These are phyloP conservation scores for Coemansia sp. DNA, from an alignment of 192 early-diverging fungal species.

Conservation along the genomic window DNA sequence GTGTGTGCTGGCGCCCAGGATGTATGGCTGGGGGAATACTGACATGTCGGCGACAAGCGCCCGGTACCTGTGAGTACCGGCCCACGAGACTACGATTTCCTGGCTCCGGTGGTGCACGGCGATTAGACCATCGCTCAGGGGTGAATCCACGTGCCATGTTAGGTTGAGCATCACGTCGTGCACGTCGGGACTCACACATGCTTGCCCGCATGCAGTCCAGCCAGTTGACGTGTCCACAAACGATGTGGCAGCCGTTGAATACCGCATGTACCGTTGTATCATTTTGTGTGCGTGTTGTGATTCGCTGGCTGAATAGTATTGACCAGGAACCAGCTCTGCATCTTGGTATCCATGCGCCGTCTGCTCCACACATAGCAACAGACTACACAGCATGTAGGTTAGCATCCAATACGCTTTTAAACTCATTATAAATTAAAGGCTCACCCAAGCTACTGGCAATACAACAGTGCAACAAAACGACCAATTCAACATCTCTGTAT, in stretches of 20 bases:
- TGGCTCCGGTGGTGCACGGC: conserved; percentile 24
- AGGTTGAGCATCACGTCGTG: conserved; percentile 35
- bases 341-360: conserved; percentile 13
- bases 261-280: conserved; percentile 50
- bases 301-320: conserved; percentile 27
- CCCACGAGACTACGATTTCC: conserved; percentile 46
- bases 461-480: no score
- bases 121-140: conserved; percentile 42
- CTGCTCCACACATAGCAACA: not conserved
- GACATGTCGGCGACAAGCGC: conserved; percentile 40
- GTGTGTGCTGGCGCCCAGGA: conserved; percentile 18
- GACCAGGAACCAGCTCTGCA: conserved; percentile 25
- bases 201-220: conserved; percentile 39
- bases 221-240: conserved; percentile 39
- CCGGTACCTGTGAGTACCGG: conserved; percentile 47
- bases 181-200: conserved; percentile 43
- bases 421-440: no score
- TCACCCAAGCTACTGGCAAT: no score
- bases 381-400: not conserved
- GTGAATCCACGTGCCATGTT: conserved; percentile 40
- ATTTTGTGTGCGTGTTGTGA: conserved; percentile 20
- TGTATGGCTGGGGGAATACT: conserved; percentile 33
- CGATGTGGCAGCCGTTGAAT: conserved; percentile 44
- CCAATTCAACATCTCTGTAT: no score
- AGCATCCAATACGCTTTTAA: not conserved